Evolutionary conservation across 1,139 yeast genomes (phyloP).

Genomic region (Pneumocystis sp.): DNA sequence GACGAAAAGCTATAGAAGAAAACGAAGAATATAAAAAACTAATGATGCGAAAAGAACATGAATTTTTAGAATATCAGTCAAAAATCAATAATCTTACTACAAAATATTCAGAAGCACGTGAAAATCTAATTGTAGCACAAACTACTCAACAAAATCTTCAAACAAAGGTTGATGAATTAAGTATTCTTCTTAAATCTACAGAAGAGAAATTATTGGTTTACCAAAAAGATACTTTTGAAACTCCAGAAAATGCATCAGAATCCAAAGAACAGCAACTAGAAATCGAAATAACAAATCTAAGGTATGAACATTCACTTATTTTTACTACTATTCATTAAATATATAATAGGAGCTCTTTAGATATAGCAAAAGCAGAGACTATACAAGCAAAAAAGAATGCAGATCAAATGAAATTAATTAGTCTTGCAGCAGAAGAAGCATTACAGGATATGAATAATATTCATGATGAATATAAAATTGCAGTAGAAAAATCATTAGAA

Average conservation of each 20-base stretch:
- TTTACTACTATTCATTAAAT: background rate
- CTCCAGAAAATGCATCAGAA: constrained; percentile 17
- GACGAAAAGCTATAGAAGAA: constrained; percentile 37
- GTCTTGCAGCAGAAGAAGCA: constrained; percentile 37
- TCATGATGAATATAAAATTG: constrained; percentile 30
- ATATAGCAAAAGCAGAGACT: constrained; percentile 32
- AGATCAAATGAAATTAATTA: constrained; percentile 36
- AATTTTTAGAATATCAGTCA: constrained; percentile 47
- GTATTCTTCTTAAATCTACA: constrained; percentile 26
- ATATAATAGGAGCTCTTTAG: constrained; percentile 24
- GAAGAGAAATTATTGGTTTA: constrained; percentile 26
- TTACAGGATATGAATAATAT: constrained; percentile 29
- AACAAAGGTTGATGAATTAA: constrained; percentile 18
- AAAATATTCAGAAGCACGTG: constrained; percentile 33
- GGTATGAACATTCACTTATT: constrained; percentile 3
- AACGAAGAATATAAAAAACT: constrained; percentile 23
- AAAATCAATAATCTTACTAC: constrained; percentile 44
- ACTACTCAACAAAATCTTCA: constrained; percentile 23
- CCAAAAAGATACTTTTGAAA: constrained; percentile 18
- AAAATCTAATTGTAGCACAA: constrained; percentile 32
- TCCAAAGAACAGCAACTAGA: constrained; percentile 18
- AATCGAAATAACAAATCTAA: constrained; percentile 24
- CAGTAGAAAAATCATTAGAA: constrained; percentile 29
- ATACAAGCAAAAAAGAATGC: constrained; percentile 35
- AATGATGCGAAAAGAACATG: constrained; percentile 37